Conservation (phyloP, 73 alveolate genomes). For the Uronychia binucleata region DNA sequence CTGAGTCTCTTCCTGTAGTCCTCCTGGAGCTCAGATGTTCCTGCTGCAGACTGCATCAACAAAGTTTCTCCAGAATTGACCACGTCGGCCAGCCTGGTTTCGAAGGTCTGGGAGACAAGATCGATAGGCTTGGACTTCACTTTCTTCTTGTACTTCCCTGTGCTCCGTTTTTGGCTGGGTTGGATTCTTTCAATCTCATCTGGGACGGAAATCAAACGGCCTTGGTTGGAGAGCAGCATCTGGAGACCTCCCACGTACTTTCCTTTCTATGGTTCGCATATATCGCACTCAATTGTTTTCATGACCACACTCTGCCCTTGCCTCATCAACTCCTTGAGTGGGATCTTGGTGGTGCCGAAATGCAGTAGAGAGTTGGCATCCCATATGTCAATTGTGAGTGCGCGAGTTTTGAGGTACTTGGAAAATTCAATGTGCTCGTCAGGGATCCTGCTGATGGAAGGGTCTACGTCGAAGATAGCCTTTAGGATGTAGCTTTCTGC, state of each 20-base stretch:
- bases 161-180: slow-evolving; percentile 26
- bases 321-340: slow-evolving; percentile 36
- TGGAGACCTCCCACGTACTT: slow-evolving; percentile 48
- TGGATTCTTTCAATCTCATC: slow-evolving; percentile 21
- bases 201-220: slow-evolving; percentile 13
- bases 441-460: slow-evolving; percentile 27
- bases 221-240: slow-evolving; percentile 43
- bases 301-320: slow-evolving; percentile 38
- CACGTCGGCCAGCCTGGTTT: background rate
- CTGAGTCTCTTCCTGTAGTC: slow-evolving; percentile 48
- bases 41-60: slow-evolving; percentile 20
- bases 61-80: slow-evolving; percentile 22
- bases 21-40: slow-evolving; percentile 9
- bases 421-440: slow-evolving; percentile 43
- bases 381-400: slow-evolving; percentile 54
- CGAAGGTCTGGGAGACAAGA: slow-evolving; percentile 1
- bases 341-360: slow-evolving; percentile 60
- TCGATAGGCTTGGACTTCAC: slow-evolving; percentile 63
- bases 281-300: slow-evolving; percentile 50
- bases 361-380: slow-evolving; percentile 58
- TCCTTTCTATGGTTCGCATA: slow-evolving; percentile 56
- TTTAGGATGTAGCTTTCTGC: slow-evolving; percentile 1
- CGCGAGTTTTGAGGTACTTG: slow-evolving; percentile 39
- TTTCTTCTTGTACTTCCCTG: slow-evolving; percentile 47
- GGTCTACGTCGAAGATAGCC: slow-evolving; percentile 43